These are phyloP conservation scores for Aaosphaeria arxii DNA, from an alignment of 2,329 filamentous ascomycete species.

Conservation along the genomic window DNA sequence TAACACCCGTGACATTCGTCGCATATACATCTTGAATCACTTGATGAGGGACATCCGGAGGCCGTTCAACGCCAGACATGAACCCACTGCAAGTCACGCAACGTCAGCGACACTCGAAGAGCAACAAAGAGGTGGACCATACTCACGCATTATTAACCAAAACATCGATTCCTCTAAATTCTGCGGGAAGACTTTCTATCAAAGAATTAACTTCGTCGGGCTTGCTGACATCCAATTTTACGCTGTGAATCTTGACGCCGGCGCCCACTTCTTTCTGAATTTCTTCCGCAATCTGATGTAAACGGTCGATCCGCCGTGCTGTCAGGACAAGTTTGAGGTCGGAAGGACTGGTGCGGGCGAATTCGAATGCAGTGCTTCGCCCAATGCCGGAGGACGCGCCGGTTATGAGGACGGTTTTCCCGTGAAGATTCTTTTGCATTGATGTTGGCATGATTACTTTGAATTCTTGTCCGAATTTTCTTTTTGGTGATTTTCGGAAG, in stretches of 20 bases:
- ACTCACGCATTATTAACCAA: conserved; percentile 91
- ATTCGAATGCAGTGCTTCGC: conserved; percentile 75
- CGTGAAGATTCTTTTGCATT: conserved; percentile 73
- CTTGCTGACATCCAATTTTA: conserved; percentile 80
- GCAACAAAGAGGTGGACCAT: conserved; percentile 2
- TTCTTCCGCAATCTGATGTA: conserved; percentile 69
- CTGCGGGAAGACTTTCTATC: conserved; percentile 67
- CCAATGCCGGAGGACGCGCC: conserved; percentile 92
- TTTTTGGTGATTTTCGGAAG: too few species aligned
- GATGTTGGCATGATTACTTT: too few species aligned
- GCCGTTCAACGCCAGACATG: conserved; percentile 79
- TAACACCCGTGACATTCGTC: conserved; percentile 88
- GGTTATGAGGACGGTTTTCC: conserved; percentile 88
- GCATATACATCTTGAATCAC: conserved; percentile 82
- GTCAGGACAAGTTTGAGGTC: conserved; percentile 79
- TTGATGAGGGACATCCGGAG: conserved; percentile 73
- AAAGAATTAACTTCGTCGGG: conserved; percentile 69
- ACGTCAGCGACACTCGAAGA: too few species aligned
- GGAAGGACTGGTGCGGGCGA: conserved; percentile 75
- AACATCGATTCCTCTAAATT: conserved; percentile 78
- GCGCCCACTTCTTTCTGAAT: conserved; percentile 70
- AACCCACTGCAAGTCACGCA: conserved; percentile 60
- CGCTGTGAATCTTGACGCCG: conserved; percentile 69
- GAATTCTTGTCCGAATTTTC: too few species aligned
- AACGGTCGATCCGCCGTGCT: conserved; percentile 72